Base-by-base conservation (phyloP, 805 yeast species). In the Pichia phayaonensis region DNA sequence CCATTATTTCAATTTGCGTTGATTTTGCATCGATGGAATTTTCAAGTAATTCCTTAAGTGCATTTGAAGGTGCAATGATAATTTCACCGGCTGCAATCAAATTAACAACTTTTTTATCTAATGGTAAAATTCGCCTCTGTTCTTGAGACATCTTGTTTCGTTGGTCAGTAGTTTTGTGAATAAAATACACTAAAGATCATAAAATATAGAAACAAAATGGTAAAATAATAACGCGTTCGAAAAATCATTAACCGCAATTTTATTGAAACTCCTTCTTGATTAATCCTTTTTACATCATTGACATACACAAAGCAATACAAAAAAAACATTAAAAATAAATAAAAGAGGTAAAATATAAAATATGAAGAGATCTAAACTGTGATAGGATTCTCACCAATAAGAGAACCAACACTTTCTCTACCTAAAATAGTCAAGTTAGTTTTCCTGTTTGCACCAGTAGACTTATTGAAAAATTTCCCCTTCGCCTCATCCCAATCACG, bases 71-170 rank as follows among this genome's bases (percentile, higher is more conserved):
- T 5, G 90, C 92, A 26, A 90, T 77, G 51, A 94, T 87, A 67
- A 94, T 88, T 69, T 94, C 98, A 0, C 99, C 99, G 1, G 99
- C 99, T 0, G 99, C 99, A 26, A 94, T 94, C 54, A 84, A 79
- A 64, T 90, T 90, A 45, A 94, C 86, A 21, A 90, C 97, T 2
- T 79, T 64, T 16, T 70, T 70, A 43, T 84, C 94, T 23, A 92
- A 74, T 18, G 67, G 66, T 20, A 55, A 54, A 34, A 65, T 65
- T 8, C 61, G 51, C 10, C 41, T 26, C 15, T 40, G 40, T 45
- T 42, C 44, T 38, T 23, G 13, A 21, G 50, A 21, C 52, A 49
- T 49, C 2, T 24, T 26, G 18, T 4, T 4, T 46, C 11, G 18
- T 21, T 16, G 2, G 34, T 7, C 16, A 16, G 12, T 12, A 15